phyloP scores from a whole-genome alignment of 176 grass and related monocot genomes.

The Lolium perenne region DNA sequence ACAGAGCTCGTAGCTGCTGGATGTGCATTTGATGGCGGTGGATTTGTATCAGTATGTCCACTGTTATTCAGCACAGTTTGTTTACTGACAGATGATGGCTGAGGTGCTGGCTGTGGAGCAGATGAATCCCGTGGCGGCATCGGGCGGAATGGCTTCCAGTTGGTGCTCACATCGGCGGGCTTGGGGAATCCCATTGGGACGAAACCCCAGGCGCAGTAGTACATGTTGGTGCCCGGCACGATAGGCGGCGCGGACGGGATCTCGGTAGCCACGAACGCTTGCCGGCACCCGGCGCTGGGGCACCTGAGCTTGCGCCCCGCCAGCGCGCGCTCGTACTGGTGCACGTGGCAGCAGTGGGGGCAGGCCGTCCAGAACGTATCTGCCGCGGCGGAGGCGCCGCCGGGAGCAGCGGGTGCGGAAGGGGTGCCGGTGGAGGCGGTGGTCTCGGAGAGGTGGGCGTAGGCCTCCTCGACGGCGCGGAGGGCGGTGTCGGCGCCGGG shows the following conservation, averaged over 20 bases:
- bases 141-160: constrained; percentile 83
- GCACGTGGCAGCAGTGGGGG: constrained; percentile 77
- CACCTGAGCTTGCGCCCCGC: constrained; percentile 74
- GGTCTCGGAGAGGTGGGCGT: constrained; percentile 67
- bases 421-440: constrained; percentile 28
- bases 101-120: constrained; percentile 38
- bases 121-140: constrained; percentile 51
- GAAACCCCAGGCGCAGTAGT: constrained; percentile 94
- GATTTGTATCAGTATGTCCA: constrained; percentile 18
- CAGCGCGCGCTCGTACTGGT: constrained; percentile 69
- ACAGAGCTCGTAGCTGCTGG: background rate
- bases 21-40: constrained; percentile 33
- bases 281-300: constrained; percentile 63
- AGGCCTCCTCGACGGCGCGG: constrained; percentile 66
- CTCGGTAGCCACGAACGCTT: constrained; percentile 70
- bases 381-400: constrained; percentile 7
- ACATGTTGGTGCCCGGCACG: constrained; percentile 86
- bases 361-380: constrained; percentile 91
- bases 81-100: constrained; percentile 14
- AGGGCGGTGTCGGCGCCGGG: constrained; percentile 70
- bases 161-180: constrained; percentile 61
- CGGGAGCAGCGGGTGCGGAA: constrained; percentile 9
- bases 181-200: constrained; percentile 83
- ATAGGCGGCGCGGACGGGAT: constrained; percentile 71
- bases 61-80: constrained; percentile 35